A percentile compares a stretch with the other conserved stretches of the same genome.
phyloP scores from a whole-genome alignment of 2,329 filamentous ascomycete genomes.

The Penicillium sp. region DNA sequence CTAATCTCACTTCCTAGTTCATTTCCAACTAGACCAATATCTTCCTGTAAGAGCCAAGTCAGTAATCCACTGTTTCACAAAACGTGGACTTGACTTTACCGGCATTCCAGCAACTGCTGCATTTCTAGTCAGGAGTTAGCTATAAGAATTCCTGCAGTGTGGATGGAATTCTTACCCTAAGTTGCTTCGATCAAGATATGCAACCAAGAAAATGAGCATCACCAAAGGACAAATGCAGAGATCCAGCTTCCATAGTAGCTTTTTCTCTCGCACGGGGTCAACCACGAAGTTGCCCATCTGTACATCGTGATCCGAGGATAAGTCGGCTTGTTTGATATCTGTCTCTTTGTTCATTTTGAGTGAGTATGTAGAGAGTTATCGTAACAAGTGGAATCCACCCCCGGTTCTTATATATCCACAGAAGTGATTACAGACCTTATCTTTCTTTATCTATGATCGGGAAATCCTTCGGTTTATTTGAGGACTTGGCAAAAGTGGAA shows the following conservation, averaged over 20 bases:
- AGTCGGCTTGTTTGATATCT: slow-evolving; percentile 9
- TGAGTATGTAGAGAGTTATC: background rate
- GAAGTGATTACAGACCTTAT: background rate
- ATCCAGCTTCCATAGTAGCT: slow-evolving; percentile 46
- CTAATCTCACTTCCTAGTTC: slow-evolving; percentile 32
- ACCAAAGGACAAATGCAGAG: slow-evolving; percentile 47
- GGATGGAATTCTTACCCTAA: slow-evolving; percentile 41
- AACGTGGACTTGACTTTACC: background rate
- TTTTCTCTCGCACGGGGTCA: slow-evolving; percentile 42
- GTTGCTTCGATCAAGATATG: slow-evolving; percentile 52
- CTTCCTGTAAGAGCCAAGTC: slow-evolving; percentile 8
- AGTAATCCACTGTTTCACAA: background rate
- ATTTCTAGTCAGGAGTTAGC: slow-evolving; percentile 9
- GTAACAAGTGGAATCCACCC: background rate
- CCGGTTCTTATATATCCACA: slow-evolving; percentile 6
- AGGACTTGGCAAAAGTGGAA: slow-evolving; percentile 1
- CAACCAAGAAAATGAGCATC: slow-evolving; percentile 52
- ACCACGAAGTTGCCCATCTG: slow-evolving; percentile 25
- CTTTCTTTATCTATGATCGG: slow-evolving; percentile 8
- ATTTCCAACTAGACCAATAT: slow-evolving; percentile 38
- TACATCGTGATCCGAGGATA: slow-evolving; percentile 12
- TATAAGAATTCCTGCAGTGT: background rate
- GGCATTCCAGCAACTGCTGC: slow-evolving; percentile 17
- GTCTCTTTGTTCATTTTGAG: slow-evolving; percentile 10
- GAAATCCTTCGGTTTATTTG: slow-evolving; percentile 15